A percentile compares a stretch with the other conserved stretches of the same genome.
These are phyloP conservation scores for Grigorovia transvaalensis DNA, from an alignment of 805 yeast species.

Conservation along the genomic window DNA sequence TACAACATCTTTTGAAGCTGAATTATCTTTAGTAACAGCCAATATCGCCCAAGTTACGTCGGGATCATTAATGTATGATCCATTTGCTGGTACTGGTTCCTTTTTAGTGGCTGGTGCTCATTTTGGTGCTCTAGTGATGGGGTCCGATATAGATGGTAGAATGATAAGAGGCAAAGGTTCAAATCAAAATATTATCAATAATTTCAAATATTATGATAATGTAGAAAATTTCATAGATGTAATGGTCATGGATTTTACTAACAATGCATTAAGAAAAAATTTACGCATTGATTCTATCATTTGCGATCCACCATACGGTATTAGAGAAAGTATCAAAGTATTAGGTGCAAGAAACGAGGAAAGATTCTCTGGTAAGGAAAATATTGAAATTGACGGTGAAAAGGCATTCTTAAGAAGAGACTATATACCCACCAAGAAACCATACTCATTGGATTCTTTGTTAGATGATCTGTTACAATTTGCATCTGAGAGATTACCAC, in stretches of 20 bases:
- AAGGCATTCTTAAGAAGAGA: slow-evolving; percentile 69
- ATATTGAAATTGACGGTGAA: slow-evolving; percentile 65
- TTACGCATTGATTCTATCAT: slow-evolving; percentile 68
- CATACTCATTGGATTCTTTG: slow-evolving; percentile 68
- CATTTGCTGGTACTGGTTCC: slow-evolving; percentile 95
- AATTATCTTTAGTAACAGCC: slow-evolving; percentile 75
- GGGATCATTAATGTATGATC: slow-evolving; percentile 73
- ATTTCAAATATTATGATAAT: slow-evolving; percentile 68
- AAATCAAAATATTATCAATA: slow-evolving; percentile 36
- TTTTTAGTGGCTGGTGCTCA: slow-evolving; percentile 81
- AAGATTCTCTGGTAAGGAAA: slow-evolving; percentile 62
- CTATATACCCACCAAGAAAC: slow-evolving; percentile 87
- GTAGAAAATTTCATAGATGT: slow-evolving; percentile 55
- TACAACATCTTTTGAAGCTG: slow-evolving; percentile 95
- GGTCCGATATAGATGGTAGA: slow-evolving; percentile 87
- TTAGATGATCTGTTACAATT: slow-evolving; percentile 69
- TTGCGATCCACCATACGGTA: slow-evolving; percentile 98
- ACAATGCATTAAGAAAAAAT: slow-evolving; percentile 61
- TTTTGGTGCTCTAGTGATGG: slow-evolving; percentile 70
- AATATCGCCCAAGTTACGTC: slow-evolving; percentile 68
- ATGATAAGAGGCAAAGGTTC: slow-evolving; percentile 57
- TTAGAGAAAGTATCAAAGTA: slow-evolving; percentile 88
- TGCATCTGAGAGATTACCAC: slow-evolving; percentile 59
- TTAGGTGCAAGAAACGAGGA: slow-evolving; percentile 72
- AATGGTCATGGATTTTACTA: slow-evolving; percentile 89